Conservation (phyloP, 352 stramenopile genomes). For the Pythium grandisporangium region DNA sequence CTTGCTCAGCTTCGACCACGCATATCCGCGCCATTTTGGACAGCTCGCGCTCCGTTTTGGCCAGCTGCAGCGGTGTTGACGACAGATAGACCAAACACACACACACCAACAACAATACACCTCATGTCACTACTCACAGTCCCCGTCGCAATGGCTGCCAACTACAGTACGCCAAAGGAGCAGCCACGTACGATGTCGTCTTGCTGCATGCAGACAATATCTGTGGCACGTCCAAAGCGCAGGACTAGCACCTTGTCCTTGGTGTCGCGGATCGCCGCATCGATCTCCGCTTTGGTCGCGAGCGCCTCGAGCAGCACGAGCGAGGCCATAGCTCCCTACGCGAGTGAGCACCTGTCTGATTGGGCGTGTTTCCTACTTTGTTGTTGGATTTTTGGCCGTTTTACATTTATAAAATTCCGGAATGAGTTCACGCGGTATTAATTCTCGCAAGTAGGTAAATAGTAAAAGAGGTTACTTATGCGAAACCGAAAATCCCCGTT, state of each 20-base stretch:
- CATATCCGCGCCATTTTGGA: conserved; percentile 73
- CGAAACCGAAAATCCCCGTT: no score
- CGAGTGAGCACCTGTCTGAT: no score
- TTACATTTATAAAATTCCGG: no score
- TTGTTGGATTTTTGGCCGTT: no score
- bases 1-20: conserved; percentile 56
- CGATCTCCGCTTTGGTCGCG: conserved; percentile 46
- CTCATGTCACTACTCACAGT: no score
- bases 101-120: no score
- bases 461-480: no score
- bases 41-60: conserved; percentile 65
- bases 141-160: no score
- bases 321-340: conserved; percentile 54
- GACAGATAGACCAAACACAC: no score
- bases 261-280: conserved; percentile 68
- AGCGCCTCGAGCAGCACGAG: conserved; percentile 68
- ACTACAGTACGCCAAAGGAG: neutral
- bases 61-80: conserved; percentile 27
- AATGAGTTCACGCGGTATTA: no score
- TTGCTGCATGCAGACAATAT: conserved; percentile 72
- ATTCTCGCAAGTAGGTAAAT: no score
- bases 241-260: conserved; percentile 80
- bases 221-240: conserved; percentile 58
- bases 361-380: no score
- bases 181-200: conserved; percentile 61